Evolutionary conservation across 2,329 filamentous ascomycete genomes (phyloP), one percentile per base, ranked within the genome.

Genomic region (Penicillium polonicum): DNA sequence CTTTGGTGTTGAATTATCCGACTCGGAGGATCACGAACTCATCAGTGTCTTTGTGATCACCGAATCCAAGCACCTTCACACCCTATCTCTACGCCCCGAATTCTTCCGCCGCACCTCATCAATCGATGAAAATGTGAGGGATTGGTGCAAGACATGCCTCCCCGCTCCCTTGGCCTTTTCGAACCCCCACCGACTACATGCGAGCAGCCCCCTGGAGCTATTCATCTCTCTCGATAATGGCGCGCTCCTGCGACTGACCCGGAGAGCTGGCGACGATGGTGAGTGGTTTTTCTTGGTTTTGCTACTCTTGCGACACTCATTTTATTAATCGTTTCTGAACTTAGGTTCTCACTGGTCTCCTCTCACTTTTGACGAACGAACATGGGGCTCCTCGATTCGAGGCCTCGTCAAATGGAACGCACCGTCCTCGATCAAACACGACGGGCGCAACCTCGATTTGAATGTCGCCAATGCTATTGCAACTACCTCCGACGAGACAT

Each of bases 31-130:
- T 59, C 88, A 88, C 68, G 90, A 96, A 79, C 83, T 87, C 60
- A 78, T 97, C 51, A 88, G 84, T 65, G 83, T 92, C 43, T 95
- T 92, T 74, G 89, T 90, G 50, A 81, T 96, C 68, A 93, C 92
- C 60, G 84, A 86, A 60, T 80, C 84, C n/a, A 90, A 88, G 69
- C 86, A 91, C 63, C 81, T 99, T 19, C 92, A 92, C 76, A 92
- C 90, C 13, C 82, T 99, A 64, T 88, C 84, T n/a, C 76, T 99
- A 49, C 87, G 88, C 58, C 88, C 90, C 31, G 90, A 94, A 65
- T 88, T 90, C 70, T 96, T 97, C 73, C 83, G 87, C 59, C 87
- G 86, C 72, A 82, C 83, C 58, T 80, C 83, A 0, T 85, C 85
- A 21, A 85, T 88, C 17, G 91, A 95, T 64, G 84, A 88, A 51